A percentile compares a stretch with the other conserved stretches of the same genome.
phyloP scores from a whole-genome alignment of 129 eudicot genomes.

The Helianthus annuus region HanXRQr2.0-SUNRISE NC_035446.2:123007087-123007586 shows the following conservation, averaged over 20 bases:
- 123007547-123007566: neutral
- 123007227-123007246: neutral
- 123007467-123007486: neutral
- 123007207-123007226: neutral
- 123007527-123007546: neutral
- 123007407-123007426: slow-evolving; percentile 1
- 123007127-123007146: neutral
- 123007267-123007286: neutral
- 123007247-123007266: neutral
- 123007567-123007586: neutral
- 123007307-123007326: slow-evolving; percentile 80
- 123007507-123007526: neutral
- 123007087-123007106: slow-evolving; percentile 75
- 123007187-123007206: neutral
- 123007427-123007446: slow-evolving; percentile 13
- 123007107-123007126: slow-evolving; percentile 79
- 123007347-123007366: slow-evolving; percentile 94
- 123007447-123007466: neutral
- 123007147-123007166: slow-evolving; percentile 4
- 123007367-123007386: slow-evolving; percentile 55
- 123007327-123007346: slow-evolving; percentile 69
- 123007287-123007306: slow-evolving; percentile 63
- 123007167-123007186: slow-evolving; percentile 7
- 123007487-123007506: neutral
- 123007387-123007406: neutral